Evolutionary conservation across 1,284 basidiomycete species (phyloP), one percentile per base, ranked within the genome.

Genomic region (Exsudoporus floridanus): DNA sequence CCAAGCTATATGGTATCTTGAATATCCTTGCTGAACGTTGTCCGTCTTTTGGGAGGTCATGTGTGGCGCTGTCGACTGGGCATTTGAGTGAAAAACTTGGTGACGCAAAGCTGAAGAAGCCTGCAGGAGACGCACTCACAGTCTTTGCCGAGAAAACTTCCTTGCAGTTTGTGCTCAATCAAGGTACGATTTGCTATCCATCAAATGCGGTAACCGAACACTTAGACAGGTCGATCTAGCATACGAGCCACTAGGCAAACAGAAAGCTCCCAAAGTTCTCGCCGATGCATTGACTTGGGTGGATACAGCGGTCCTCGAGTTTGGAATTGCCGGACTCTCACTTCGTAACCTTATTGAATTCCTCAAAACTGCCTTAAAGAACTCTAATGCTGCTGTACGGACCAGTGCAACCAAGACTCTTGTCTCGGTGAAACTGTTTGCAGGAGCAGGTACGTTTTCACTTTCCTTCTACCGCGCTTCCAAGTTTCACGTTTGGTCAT

Each of bases 221-320:
- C 61, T 54, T 43, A 56, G 46, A 48, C 36, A 53, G 53, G 53
- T 53, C 16, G 51, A 60, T 50, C 49, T 51, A 96, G 94, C 86
- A 0, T 98, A 96, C 66, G 95, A 97, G 21, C 85, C 94, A 0
- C 74, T 98, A 62, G 81, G 83, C 14, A 97, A 94, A 71, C 93
- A 94, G 68, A 99, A 99, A 70, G 97, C 97, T 0, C 96, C 96
- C 0, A 99, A 99, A 73, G 93, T 95, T 27, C 81, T 98, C 35
- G 94, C 95, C 0, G 97, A 99, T 68, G 88, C 94, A 0, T 71
- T 98, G 42, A 74, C 79, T 19, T 99, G 96, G 94, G 83, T 98
- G 53, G 94, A 96, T 56, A 82, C 86, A 51, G 86, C 90, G 12
- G 72, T 99, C 27, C 79, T 79, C n/a, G 97, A 98, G 52, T 99